Evolutionary conservation across 768 basidiomycete species (phyloP).

Genomic region (Serpula lacrymans): DNA sequence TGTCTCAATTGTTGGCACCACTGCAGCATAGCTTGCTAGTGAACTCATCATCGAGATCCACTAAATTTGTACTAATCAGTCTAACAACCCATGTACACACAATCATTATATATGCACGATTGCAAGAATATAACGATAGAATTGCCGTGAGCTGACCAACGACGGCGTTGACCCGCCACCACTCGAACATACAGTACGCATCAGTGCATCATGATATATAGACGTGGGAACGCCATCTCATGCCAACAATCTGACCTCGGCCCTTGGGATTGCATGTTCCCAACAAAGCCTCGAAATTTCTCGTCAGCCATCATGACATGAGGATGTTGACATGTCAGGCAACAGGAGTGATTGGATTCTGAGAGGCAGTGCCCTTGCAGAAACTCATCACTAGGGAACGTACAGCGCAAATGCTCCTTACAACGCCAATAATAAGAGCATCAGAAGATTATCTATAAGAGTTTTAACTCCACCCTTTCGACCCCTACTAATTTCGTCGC

Average conservation of each 20-base stretch:
- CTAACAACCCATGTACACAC: too few relatives aligned
- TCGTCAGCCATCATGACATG: conserved; percentile 29
- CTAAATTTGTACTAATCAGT: too few relatives aligned
- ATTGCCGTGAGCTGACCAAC: too few relatives aligned
- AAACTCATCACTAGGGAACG: conserved; percentile 34
- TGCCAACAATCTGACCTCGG: conserved; percentile 17
- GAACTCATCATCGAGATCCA: too few relatives aligned
- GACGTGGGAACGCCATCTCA: conserved; percentile 31
- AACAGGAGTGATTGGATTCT: conserved; percentile 21
- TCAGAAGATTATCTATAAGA: conserved; percentile 31
- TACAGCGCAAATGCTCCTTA: conserved; percentile 21
- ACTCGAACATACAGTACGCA: too few relatives aligned
- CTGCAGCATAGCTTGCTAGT: too few relatives aligned
- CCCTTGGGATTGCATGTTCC: conserved; percentile 16
- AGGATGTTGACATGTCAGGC: conserved; percentile 34
- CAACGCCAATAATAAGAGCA: conserved; percentile 33
- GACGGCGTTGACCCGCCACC: too few relatives aligned
- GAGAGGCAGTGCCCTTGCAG: conserved; percentile 27
- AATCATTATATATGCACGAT: too few relatives aligned
- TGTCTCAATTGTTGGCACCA: too few relatives aligned
- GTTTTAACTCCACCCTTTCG: conserved; percentile 35
- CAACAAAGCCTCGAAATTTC: conserved; percentile 22
- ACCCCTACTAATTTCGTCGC: conserved; percentile 17
- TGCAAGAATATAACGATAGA: too few relatives aligned
- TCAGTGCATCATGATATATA: conserved; percentile 34